These are phyloP conservation scores for Gastrolobium villosum DNA, from an alignment of 306 rosid species.

Conservation along the genomic window DNA sequence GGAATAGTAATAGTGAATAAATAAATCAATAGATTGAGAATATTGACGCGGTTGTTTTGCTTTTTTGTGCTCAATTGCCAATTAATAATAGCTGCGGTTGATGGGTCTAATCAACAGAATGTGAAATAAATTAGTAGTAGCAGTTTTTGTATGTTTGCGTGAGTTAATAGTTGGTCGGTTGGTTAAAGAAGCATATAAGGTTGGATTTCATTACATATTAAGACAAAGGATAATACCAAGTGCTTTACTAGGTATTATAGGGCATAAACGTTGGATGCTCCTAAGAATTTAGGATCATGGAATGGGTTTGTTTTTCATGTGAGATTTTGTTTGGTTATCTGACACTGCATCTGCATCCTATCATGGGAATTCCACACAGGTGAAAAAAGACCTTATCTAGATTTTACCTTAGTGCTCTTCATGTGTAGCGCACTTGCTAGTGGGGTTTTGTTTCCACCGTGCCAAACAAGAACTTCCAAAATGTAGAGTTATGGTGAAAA, in stretches of 20 bases:
- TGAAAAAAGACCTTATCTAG: slow-evolving; percentile 11
- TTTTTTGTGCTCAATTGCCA: slow-evolving; percentile 16
- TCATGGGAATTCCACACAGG: slow-evolving; percentile 1
- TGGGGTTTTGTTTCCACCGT: slow-evolving; percentile 44
- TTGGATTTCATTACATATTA: slow-evolving; percentile 29
- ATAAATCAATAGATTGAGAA: neutral
- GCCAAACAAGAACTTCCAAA: slow-evolving; percentile 36
- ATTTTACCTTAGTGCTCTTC: slow-evolving; percentile 34
- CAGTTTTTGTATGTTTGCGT: slow-evolving; percentile 37
- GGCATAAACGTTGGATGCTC: neutral
- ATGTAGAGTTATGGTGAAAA: neutral
- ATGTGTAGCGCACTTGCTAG: slow-evolving; percentile 47
- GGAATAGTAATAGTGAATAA: neutral
- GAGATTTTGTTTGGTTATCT: slow-evolving; percentile 41
- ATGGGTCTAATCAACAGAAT: slow-evolving; percentile 47
- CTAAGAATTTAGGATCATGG: slow-evolving; percentile 4
- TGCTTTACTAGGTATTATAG: slow-evolving; percentile 7
- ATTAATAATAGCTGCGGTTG: slow-evolving; percentile 40
- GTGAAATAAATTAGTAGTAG: neutral
- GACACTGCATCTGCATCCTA: slow-evolving; percentile 32
- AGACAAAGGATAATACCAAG: slow-evolving; percentile 49
- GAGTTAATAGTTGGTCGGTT: slow-evolving; percentile 39
- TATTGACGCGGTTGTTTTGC: slow-evolving; percentile 9
- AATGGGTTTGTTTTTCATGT: slow-evolving; percentile 29
- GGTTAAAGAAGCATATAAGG: slow-evolving; percentile 16